Evolutionary conservation across 495 filamentous ascomycete species (phyloP).

Genomic region (Trichocladium antarcticum): DNA sequence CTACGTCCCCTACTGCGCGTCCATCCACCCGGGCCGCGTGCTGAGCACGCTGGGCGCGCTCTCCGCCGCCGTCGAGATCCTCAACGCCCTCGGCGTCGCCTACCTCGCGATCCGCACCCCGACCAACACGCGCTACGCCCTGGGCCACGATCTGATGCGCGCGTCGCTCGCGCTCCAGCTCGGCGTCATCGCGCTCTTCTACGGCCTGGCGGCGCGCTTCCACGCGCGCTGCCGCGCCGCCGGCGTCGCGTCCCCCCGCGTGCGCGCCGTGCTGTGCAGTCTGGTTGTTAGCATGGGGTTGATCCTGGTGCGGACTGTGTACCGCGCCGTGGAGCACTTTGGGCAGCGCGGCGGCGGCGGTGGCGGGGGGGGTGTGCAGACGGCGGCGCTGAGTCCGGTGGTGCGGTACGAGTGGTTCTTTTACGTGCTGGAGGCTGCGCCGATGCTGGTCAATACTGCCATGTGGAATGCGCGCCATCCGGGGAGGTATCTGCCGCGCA

Average conservation of each 20-base stretch:
- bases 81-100: constrained; percentile 57
- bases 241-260: constrained; percentile 42
- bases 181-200: constrained; percentile 48
- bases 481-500: constrained; percentile 47
- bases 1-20: constrained; percentile 65
- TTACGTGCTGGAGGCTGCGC: constrained; percentile 54
- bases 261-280: constrained; percentile 47
- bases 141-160: constrained; percentile 51
- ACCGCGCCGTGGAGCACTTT: constrained; percentile 53
- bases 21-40: constrained; percentile 67
- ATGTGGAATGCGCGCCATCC: constrained; percentile 57
- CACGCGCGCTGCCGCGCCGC: constrained; percentile 46
- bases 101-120: constrained; percentile 43
- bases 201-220: constrained; percentile 47
- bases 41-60: constrained; percentile 60
- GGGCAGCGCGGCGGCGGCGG: too few relatives aligned
- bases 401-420: constrained; percentile 61
- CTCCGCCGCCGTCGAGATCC: constrained; percentile 48
- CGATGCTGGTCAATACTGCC: constrained; percentile 53
- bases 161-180: constrained; percentile 59
- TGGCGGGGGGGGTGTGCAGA: constrained; percentile 13
- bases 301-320: constrained; percentile 53
- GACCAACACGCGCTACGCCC: constrained; percentile 29
- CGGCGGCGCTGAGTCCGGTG: constrained; percentile 36
- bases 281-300: constrained; percentile 52